These are phyloP conservation scores for Aspergillus novofumigatus DNA, from an alignment of 2,329 filamentous ascomycete genomes.

Conservation along the genomic window DNA sequence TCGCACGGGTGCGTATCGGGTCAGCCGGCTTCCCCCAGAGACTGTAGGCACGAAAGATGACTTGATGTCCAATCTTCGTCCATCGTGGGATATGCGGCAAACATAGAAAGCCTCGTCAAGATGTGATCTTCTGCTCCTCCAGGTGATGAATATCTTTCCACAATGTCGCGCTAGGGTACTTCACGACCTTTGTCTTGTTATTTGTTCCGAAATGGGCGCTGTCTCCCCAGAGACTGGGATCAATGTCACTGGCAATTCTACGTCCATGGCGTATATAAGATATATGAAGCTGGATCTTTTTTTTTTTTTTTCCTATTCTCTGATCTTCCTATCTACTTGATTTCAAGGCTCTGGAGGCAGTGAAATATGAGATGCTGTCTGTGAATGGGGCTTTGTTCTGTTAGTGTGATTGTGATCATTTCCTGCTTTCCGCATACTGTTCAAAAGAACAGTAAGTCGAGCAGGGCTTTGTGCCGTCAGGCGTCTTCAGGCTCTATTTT, in stretches of 20 bases:
- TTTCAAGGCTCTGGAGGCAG: background rate
- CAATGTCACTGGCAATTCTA: background rate
- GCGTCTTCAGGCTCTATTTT: background rate
- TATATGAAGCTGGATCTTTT: background rate
- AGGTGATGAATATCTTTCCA: conserved; percentile 16
- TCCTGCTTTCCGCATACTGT: background rate
- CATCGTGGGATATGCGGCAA: conserved; percentile 50
- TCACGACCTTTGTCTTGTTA: conserved; percentile 18
- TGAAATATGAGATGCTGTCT: background rate
- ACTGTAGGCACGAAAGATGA: conserved; percentile 73
- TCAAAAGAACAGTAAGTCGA: background rate
- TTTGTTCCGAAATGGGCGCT: background rate
- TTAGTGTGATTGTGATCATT: conserved; percentile 14
- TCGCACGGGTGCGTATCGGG: conserved; percentile 76
- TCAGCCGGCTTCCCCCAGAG: conserved; percentile 78
- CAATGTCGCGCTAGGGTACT: conserved; percentile 8
- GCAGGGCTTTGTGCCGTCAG: background rate
- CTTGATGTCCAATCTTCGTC: conserved; percentile 55
- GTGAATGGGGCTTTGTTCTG: background rate
- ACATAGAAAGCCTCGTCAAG: conserved; percentile 6
- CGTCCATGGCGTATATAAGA: background rate
- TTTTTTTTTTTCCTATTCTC: background rate
- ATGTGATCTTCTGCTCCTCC: background rate
- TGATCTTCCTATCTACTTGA: background rate
- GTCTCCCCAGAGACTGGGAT: background rate